These are phyloP conservation scores for Erythrobasidium hasegawianum DNA, from an alignment of 1,284 basidiomycete genomes.

Conservation along the genomic window DNA sequence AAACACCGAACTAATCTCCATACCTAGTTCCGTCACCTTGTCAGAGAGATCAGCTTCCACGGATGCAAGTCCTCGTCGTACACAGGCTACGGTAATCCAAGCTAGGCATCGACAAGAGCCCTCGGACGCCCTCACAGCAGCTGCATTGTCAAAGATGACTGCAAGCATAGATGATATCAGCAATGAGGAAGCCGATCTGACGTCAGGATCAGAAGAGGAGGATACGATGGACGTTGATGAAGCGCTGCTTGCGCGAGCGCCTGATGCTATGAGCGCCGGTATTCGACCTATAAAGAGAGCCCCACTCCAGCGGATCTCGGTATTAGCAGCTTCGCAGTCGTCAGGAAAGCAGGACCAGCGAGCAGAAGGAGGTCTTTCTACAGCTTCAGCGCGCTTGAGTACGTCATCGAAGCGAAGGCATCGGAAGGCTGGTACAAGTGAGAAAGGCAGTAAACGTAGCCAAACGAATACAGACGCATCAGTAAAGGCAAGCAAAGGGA, in stretches of 20 bases:
- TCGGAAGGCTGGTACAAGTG: constrained; percentile 27
- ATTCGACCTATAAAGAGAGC: constrained; percentile 3
- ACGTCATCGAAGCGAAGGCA: constrained; percentile 28
- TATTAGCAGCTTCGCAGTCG: background rate
- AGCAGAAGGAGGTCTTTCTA: too few relatives aligned
- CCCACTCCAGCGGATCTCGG: constrained; percentile 5
- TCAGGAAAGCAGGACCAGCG: background rate
- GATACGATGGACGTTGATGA: constrained; percentile 11
- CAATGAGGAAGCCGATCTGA: background rate
- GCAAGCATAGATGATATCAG: background rate
- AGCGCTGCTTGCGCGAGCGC: constrained; percentile 8
- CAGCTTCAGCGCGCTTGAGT: background rate
- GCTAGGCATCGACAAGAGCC: background rate
- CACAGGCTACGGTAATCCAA: background rate
- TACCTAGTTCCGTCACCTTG: constrained; percentile 20
- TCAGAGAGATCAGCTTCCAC: constrained; percentile 7
- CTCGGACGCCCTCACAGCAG: background rate
- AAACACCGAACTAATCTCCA: background rate
- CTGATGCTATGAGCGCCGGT: constrained; percentile 32
- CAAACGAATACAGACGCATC: constrained; percentile 19
- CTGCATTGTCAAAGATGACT: background rate
- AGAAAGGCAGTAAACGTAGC: constrained; percentile 36
- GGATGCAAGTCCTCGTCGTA: background rate
- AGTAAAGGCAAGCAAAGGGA: background rate
- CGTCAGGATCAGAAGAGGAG: constrained; percentile 9